Base-by-base conservation (phyloP, 2,329 filamentous ascomycete species). In the Colletotrichum navitas region DNA sequence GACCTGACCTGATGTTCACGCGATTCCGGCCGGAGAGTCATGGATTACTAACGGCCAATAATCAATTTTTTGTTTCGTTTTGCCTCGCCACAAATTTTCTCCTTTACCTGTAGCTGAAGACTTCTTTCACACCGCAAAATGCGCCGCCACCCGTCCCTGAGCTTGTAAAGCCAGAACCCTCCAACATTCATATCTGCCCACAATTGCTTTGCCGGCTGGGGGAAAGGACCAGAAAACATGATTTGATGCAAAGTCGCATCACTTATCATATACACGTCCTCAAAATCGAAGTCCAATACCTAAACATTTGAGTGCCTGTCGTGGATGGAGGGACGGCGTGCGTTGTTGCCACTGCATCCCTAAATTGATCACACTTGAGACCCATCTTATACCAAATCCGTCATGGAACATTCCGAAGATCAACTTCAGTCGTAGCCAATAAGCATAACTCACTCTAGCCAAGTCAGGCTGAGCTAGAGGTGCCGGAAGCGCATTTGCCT, bases 271-370 rank as follows among this genome's bases (percentile, higher is more conserved):
- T 6, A 7, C 24, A 36, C 2, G 26, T 7, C 5, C 11, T 32
- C 3, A 4, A 12, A 10, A 39, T 7, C 16, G 16, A 2, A 18
- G 34, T 21, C 10, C 3, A 1, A 32, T 18, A n/a, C n/a, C n/a
- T n/a, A 0, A 0, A 26, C 1, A 11, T n/a, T 18, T 5, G 24
- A 29, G 5, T 14, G 12, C 8, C 14, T 14, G 6, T 24, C 18
- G 6, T 14, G 14, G 5, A 51, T 26, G 12, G 12, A 14, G 5
- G 10, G n/a, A 49, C 6, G 14, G 6, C 2, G 7, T 4, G 3
- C 12, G 29, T 29, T 5, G 18, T 21, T 29, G 34, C 34, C 34
- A 16, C 54, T 24, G 34, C 54, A 56, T 39, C 54, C 54, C 34
- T 56, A 8, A 7, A 56, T 21, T 29, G 0, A 18, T n/a, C 2